Evolutionary conservation across 208 protist genomes (phyloP).

Genomic region (Wallacemonas sp.): DNA sequence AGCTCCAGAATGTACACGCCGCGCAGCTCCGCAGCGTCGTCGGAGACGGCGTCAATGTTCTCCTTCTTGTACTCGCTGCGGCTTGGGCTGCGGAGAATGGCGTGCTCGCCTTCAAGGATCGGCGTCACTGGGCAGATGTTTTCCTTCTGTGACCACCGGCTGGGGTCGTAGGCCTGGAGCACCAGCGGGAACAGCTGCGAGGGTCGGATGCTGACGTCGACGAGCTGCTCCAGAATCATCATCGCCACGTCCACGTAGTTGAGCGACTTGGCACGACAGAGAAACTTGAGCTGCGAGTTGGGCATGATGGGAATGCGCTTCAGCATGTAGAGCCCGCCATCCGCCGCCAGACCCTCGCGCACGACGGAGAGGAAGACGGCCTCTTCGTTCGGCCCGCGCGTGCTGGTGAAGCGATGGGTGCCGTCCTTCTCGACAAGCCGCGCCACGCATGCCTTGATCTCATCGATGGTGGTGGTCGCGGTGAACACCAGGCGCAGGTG

Average conservation of each 20-base stretch:
- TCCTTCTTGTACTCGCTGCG: constrained; percentile 14
- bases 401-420: constrained; percentile 54
- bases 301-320: constrained; percentile 60
- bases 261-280: constrained; percentile 49
- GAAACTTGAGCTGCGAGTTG: constrained; percentile 54
- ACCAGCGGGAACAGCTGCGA: constrained; percentile 53
- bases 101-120: constrained; percentile 16
- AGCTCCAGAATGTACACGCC: constrained; percentile 71
- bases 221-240: constrained; percentile 80
- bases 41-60: constrained; percentile 5
- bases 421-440: constrained; percentile 14
- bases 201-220: constrained; percentile 59
- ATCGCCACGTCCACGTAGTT: constrained; percentile 70
- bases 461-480: constrained; percentile 38
- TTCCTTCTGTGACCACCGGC: constrained; percentile 50
- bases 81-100: neutral
- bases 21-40: neutral
- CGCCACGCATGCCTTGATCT: constrained; percentile 34
- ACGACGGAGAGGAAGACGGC: constrained; percentile 72
- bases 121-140: constrained; percentile 73
- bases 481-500: constrained; percentile 65
- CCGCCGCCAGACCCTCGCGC: constrained; percentile 68
- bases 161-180: constrained; percentile 69
- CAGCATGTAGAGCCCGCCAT: constrained; percentile 85
- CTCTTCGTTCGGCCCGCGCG: constrained; percentile 43